Base-by-base conservation (phyloP, 2,329 filamentous ascomycete genomes). In the Beauveria sp. region DNA sequence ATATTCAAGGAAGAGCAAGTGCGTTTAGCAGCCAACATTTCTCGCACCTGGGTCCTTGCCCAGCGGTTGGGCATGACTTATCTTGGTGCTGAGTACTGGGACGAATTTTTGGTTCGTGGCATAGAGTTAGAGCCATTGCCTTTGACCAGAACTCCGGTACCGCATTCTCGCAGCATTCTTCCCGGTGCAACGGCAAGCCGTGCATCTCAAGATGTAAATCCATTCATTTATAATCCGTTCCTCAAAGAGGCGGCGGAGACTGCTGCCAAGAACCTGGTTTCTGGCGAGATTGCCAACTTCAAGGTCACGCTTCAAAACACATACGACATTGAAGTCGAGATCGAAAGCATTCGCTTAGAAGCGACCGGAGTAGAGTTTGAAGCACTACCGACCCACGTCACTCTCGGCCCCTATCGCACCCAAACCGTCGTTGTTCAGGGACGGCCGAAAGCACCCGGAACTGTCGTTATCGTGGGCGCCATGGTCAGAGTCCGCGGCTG, bases 221-320 rank as follows among this genome's bases (percentile, higher is more conserved):
- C 95, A 0, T 96, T 99, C 68, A 90, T 99, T 62, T 96, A 98
- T 71, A 97, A 97, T 69, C 91, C 95, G 0, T 98, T 97, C 69
- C 76, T 92, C 22, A 91, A 92, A 73, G 81, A 82, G 59, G 75
- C 81, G 0, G 82, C 85, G 48, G 81, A 88, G 57, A 81, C 82
- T 26, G 78, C 80, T 1, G 78, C 83, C 14, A 86, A 92, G 63
- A 83, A 91, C 1, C 79, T 97, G 34, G 90, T 98, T 22, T 87
- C 90, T 5, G 88, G 87, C 18, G 93, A 98, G 72, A 76, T 84
- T 62, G 87, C 90, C 2, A 86, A 83, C 4, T 96, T 97, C 73
- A 83, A 84, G 67, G 82, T 98, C 34, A 92, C 89, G 1, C 78
- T 99, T 20, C 95, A 98, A 70, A 99, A 99, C 68, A 91, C 93